Conservation (phyloP, 2,329 filamentous ascomycete genomes). For the Colletotrichum spaethianum region DNA sequence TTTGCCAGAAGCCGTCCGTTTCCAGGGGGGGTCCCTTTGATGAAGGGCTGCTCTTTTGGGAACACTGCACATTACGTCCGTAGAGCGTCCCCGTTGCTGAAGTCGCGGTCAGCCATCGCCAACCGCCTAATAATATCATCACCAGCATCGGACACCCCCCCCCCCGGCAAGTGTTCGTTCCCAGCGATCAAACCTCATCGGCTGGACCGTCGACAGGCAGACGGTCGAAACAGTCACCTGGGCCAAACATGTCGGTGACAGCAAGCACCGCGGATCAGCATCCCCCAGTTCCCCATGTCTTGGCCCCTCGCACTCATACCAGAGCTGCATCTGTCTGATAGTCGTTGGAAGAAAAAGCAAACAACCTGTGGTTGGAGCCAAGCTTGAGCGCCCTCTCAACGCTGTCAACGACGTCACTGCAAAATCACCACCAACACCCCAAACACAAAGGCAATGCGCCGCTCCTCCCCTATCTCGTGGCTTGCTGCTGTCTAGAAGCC, state of each 20-base stretch:
- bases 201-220: not conserved
- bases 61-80: constrained; percentile 22
- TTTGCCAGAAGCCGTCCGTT: not conserved
- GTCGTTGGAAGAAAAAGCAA: not conserved
- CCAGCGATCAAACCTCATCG: not conserved
- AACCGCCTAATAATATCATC: too few species aligned
- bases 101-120: not conserved
- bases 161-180: not conserved
- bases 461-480: not conserved
- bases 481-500: not conserved
- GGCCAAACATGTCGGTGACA: not conserved
- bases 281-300: constrained; percentile 14
- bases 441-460: not conserved
- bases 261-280: not conserved
- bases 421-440: not conserved
- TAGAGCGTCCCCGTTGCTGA: not conserved
- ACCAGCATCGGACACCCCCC: not conserved
- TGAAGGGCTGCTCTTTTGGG: not conserved
- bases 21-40: not conserved
- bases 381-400: not conserved
- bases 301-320: not conserved
- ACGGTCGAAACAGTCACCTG: not conserved
- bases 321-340: not conserved
- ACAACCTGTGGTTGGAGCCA: not conserved
- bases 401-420: not conserved